phyloP scores from a whole-genome alignment of 2,329 filamentous ascomycete species.

The Pseudocercospora vitis region DNA sequence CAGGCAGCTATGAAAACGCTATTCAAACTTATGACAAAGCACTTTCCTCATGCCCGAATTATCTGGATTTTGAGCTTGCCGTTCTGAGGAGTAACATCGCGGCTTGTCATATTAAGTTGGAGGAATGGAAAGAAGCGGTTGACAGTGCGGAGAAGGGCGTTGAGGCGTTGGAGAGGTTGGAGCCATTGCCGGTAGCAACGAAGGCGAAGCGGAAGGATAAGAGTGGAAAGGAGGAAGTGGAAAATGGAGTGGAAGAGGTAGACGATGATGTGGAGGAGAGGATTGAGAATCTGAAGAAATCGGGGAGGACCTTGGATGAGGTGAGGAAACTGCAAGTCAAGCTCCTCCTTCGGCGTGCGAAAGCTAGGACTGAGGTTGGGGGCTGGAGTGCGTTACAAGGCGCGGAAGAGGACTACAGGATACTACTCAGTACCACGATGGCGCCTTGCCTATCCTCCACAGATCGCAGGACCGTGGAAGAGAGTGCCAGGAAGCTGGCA shows the following conservation, averaged over 20 bases:
- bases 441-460: conserved; percentile 62
- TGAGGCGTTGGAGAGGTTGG: conserved; percentile 67
- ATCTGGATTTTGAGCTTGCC: conserved; percentile 83
- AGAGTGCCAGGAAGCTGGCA: conserved; percentile 66
- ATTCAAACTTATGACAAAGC: conserved; percentile 82
- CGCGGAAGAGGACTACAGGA: conserved; percentile 77
- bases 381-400: conserved; percentile 79
- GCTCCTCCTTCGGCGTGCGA: conserved; percentile 75
- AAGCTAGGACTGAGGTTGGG: conserved; percentile 67
- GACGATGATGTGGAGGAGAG: conserved; percentile 46
- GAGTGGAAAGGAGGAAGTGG: conserved; percentile 32
- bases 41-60: conserved; percentile 73
- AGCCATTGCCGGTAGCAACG: conserved; percentile 42
- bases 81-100: conserved; percentile 86
- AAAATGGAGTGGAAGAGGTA: conserved; percentile 52
- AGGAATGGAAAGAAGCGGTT: conserved; percentile 81
- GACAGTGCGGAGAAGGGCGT: conserved; percentile 71
- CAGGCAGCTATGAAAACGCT: conserved; percentile 70
- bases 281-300: conserved; percentile 45
- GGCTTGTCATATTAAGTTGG: conserved; percentile 81
- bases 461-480: conserved; percentile 67
- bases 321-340: conserved; percentile 78
- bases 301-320: conserved; percentile 56
- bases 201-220: conserved; percentile 22
- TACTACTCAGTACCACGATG: conserved; percentile 49